Evolutionary conservation across 192 early-diverging fungal genomes (phyloP), one percentile per base, ranked within the genome.

Genomic region (Entomortierella lignicola): DNA sequence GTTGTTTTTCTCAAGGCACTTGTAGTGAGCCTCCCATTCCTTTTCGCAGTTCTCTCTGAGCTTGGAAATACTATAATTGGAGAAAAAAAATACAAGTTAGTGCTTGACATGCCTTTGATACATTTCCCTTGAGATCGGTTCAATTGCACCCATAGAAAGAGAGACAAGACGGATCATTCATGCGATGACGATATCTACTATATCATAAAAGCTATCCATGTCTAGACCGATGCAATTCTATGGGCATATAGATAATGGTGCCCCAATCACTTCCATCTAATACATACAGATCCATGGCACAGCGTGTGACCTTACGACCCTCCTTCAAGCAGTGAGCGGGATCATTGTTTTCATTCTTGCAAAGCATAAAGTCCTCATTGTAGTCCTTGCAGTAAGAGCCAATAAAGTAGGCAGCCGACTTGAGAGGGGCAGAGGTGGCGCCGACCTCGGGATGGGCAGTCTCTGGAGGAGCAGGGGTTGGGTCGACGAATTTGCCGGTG

Each of bases 361-460:
- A 99, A 42, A 94, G 87, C 93, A 99, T 95, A 74, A 94, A 99
- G 79, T 99, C 97, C 69, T 97, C 95, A 71, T 91, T 94, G 87
- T 93, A 97, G 52, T 93, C 92, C 72, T 94, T 92, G 92, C 97
- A 99, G 79, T 89, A 88, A 41, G 86, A 77, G 32, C 93, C 94
- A 74, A 98, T 92, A 80, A 93, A 94, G 81, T 93, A 98, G n/a
- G 96, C 87, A 58, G 95, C 95, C 25, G 96, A 96, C 80, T 94
- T 93, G 39, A 99, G 84, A 17, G 96, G 95, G 21, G 96, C 96
- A 17, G 95, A 95, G 26, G 96, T 94, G 41, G 84, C 73, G n/a
- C 97, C 96, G 39, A 99, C 87, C 77, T 99, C 96, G 23, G 91
- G 87, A 8, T 98, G 95, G 8, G 85, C 68, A 15, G 92, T 88